Base-by-base conservation (phyloP, 306 rosid genomes). In the Heteromeles arbutifolia region DNA sequence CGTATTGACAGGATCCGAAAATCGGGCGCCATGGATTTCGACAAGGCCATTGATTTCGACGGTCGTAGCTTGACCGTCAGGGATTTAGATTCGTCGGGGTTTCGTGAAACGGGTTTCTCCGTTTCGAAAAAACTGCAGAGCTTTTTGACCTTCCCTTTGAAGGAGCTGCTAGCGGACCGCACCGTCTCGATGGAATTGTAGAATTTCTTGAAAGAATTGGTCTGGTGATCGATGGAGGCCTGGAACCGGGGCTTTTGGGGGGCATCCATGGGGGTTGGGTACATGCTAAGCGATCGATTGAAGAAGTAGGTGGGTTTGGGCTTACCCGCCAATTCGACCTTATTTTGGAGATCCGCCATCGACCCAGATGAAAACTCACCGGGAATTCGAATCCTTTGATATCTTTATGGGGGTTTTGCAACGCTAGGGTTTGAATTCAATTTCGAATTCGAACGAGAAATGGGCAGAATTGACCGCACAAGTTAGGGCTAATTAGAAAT, bases 131-230 rank as follows among this genome's bases (percentile, higher is more conserved):
- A 52, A 69, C 67, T 82, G 76, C 98, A 78, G 39, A 95, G 88
- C 82, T 90, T 91, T 85, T 85, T 90, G 56, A 95, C 97, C 88
- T 85, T 95, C 12, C 99, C 97, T 17, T 86, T 89, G 17, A 94
- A 62, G 0, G 97, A 86, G 67, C 32, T 83, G 70, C 88, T 74
- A 2, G 88, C 87, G 10, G 97, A 89, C 74, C 83, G 86, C 74
- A 85, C 75, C 52, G 97, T 72, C 44, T 92, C 97, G 11, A 84
- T 14, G 37, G 99, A 86, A 77, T 45, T 84, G 84, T 87, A 85
- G 74, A 85, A 74, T 19, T 76, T 80, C 69, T 69, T 81, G 53
- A 89, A 69, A 24, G 98, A 88, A 65, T 85, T 85, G 48, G 91
- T 48, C 43, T 96, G 93, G 62, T 96, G 92, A 8, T 83, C 92